These are phyloP conservation scores for Calonectria leucothoes DNA, from an alignment of 2,329 filamentous ascomycete genomes.

Conservation along the genomic window DNA sequence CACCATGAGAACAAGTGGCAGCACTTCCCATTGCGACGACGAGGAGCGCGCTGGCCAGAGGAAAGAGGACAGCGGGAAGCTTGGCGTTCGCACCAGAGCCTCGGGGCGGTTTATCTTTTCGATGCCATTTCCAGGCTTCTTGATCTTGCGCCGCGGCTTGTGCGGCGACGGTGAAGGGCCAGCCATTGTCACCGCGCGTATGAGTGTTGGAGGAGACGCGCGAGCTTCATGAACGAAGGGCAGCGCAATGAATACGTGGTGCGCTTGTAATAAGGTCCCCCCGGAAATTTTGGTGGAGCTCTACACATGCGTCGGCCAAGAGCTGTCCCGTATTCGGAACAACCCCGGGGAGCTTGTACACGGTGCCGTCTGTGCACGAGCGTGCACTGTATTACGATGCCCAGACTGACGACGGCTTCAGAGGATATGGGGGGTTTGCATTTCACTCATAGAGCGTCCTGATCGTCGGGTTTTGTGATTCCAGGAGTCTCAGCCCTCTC, in stretches of 20 bases:
- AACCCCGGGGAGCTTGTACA: slow-evolving; percentile 30
- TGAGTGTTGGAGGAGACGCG: slow-evolving; percentile 17
- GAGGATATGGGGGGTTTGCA: slow-evolving; percentile 4
- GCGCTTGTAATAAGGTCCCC: slow-evolving; percentile 10
- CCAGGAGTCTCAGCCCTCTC: neutral
- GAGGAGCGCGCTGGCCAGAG: slow-evolving; percentile 90
- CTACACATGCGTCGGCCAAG: slow-evolving; percentile 3
- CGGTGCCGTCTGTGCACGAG: neutral
- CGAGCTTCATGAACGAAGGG: slow-evolving; percentile 32
- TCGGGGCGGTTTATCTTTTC: slow-evolving; percentile 53
- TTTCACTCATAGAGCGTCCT: neutral
- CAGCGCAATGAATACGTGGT: slow-evolving; percentile 24
- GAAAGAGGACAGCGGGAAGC: slow-evolving; percentile 93
- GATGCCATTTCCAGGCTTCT: slow-evolving; percentile 58
- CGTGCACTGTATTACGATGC: slow-evolving; percentile 39
- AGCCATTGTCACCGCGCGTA: slow-evolving; percentile 57
- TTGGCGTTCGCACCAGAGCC: slow-evolving; percentile 68
- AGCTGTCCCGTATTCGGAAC: slow-evolving; percentile 39
- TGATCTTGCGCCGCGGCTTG: slow-evolving; percentile 69
- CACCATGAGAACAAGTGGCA: slow-evolving; percentile 89
- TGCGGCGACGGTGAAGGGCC: slow-evolving; percentile 66
- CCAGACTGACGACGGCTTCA: slow-evolving; percentile 37
- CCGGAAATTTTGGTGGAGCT: slow-evolving; percentile 35
- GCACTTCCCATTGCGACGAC: slow-evolving; percentile 89
- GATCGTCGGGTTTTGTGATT: neutral